These are phyloP conservation scores for Rhodotorula kratochvilovae DNA, from an alignment of 768 basidiomycete genomes.

Conservation along the genomic window DNA sequence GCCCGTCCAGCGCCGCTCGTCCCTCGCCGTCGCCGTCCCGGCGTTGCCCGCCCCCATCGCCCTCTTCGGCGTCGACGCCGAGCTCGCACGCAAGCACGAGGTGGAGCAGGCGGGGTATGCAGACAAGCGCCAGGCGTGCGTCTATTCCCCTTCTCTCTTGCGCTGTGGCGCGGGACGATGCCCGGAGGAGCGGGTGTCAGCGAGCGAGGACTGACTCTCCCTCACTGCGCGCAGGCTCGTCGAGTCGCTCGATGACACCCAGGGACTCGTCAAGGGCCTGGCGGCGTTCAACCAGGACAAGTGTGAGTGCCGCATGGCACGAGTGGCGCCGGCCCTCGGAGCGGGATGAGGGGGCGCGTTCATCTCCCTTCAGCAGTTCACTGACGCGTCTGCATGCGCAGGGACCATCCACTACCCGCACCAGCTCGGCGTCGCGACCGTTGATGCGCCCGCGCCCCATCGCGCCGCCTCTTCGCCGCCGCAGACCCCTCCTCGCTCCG, in stretches of 20 bases:
- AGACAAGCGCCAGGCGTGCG: slow-evolving; percentile 29
- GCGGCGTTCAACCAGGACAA: slow-evolving; percentile 38
- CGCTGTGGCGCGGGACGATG: neutral
- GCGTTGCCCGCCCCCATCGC: neutral
- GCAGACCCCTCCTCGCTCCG: neutral
- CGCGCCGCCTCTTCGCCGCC: slow-evolving; percentile 3
- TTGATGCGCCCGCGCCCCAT: neutral
- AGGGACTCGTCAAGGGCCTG: slow-evolving; percentile 27
- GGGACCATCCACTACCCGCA: slow-evolving; percentile 41
- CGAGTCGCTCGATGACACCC: neutral
- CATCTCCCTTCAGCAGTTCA: too few relatives aligned
- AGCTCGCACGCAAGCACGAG: slow-evolving; percentile 21
- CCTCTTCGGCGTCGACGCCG: slow-evolving; percentile 2
- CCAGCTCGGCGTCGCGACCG: slow-evolving; percentile 26
- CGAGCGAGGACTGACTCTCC: neutral
- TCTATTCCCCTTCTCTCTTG: neutral
- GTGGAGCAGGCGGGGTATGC: slow-evolving; percentile 18
- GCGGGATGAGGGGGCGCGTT: too few relatives aligned
- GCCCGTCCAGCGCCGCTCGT: neutral
- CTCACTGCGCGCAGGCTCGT: slow-evolving; percentile 12
- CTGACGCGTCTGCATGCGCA: neutral
- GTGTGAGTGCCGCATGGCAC: slow-evolving; percentile 12
- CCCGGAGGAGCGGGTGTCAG: neutral
- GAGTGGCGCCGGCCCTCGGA: neutral
- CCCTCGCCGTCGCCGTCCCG: neutral